These are phyloP conservation scores for Mycena alexandri DNA, from an alignment of 768 basidiomycete species.

Conservation along the genomic window DNA sequence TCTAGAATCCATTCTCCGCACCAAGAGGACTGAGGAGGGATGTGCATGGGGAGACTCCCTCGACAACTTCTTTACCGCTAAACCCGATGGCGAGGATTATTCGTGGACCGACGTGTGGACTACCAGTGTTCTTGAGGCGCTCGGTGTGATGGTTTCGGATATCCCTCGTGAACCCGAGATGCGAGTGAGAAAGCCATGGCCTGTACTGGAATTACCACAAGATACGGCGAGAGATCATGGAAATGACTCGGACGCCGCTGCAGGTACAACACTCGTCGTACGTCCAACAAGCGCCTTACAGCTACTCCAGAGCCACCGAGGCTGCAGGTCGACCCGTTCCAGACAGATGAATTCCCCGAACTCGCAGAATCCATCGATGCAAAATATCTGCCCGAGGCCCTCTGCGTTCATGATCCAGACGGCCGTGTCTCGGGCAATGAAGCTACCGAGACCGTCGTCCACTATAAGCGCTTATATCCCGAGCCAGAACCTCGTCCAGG, in stretches of 20 bases:
- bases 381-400: slow-evolving; percentile 41
- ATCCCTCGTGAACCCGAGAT: slow-evolving; percentile 16
- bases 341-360: slow-evolving; percentile 31
- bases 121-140: slow-evolving; percentile 29
- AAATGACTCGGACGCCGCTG: neutral
- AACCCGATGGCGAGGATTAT: slow-evolving; percentile 25
- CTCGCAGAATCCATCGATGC: slow-evolving; percentile 42
- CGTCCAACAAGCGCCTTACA: neutral
- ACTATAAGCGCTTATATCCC: slow-evolving; percentile 28
- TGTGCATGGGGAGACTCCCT: slow-evolving; percentile 32
- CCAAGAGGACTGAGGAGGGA: slow-evolving; percentile 29
- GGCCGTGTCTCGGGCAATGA: slow-evolving; percentile 29
- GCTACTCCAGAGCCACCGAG: neutral
- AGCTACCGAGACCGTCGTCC: slow-evolving; percentile 6
- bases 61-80: slow-evolving; percentile 29
- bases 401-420: slow-evolving; percentile 43
- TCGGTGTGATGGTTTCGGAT: slow-evolving; percentile 16
- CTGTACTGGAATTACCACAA: slow-evolving; percentile 11
- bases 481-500: neutral
- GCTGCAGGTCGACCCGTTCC: slow-evolving; percentile 11
- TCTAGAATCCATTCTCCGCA: slow-evolving; percentile 23
- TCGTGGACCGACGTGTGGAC: slow-evolving; percentile 35
- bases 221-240: no score
- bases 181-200: slow-evolving; percentile 27
- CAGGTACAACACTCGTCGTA: neutral